Evolutionary conservation across 495 filamentous ascomycete genomes (phyloP), one percentile per base, ranked within the genome.

Genomic region (Parathielavia hyrcaniae): DNA sequence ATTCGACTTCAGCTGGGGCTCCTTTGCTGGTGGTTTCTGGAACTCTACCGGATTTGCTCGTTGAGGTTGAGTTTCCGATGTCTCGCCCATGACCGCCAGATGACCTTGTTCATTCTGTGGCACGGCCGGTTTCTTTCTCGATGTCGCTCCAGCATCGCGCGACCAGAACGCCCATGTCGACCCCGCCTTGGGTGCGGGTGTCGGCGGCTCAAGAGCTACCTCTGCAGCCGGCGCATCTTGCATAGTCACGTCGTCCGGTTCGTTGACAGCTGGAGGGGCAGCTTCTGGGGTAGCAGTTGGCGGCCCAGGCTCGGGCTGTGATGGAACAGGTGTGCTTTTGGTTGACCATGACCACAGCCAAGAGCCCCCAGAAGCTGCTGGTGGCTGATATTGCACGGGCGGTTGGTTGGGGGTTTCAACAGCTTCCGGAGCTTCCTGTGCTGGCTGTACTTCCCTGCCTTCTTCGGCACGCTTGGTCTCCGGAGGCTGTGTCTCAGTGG

Each of bases 111-210:
- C 79, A 11, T 73, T 65, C 8, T 57, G 41, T 30, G 14, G 22
- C 34, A 55, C 14, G 0, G 46, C 39, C 5, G 60, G 23, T 41
- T 66, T 70, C 38, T 77, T 72, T 23, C 65, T 67, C 2, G 76
- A 53, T 52, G 65, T 74, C 20, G 68, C 61, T 10, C 81, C 64
- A 19, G 78, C 70, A 17, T 89, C 87, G 54, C 80, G 83, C 8
- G 86, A 89, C 87, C 87, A 95, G 61, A 95, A 95, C 1, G 86
- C 89, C 89, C 89, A 95, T 1, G 85, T 87, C 8, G 87, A 87
- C 19, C 85, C 79, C 58, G 77, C 82, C 34, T 69, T 71, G 19
- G 70, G 67, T 20, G 46, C 61, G 16, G 70, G 69, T 44, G 62
- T 53, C n/a, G 50, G 67, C 11, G 71, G 67, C 49, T 59, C 57